Evolutionary conservation across 257 asterid species (phyloP).

Genomic region (Plectranthus barbatus): DNA sequence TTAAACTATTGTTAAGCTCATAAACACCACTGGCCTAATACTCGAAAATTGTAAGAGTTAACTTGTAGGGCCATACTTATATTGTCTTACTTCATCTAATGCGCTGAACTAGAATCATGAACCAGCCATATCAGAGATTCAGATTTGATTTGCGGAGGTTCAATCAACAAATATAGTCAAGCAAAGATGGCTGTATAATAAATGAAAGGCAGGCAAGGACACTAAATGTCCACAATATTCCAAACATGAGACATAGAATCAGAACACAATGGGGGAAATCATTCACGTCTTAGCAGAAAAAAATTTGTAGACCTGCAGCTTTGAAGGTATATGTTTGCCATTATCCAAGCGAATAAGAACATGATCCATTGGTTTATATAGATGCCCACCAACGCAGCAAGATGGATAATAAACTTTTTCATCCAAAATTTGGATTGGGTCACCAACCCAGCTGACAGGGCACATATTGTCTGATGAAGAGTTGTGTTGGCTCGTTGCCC

Average conservation of each 20-base stretch:
- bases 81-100: background rate
- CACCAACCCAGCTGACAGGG: conserved; percentile 67
- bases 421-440: conserved; percentile 46
- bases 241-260: conserved; percentile 3
- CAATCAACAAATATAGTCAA: background rate
- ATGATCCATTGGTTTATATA: conserved; percentile 49
- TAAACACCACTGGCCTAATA: background rate
- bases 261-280: background rate
- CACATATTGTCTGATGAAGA: conserved; percentile 32
- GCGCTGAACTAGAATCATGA: background rate
- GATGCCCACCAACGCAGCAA: conserved; percentile 59
- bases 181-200: conserved; percentile 4
- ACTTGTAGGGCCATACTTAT: background rate
- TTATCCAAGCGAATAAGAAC: conserved; percentile 50
- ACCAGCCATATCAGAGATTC: background rate
- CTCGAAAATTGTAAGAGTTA: background rate
- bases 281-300: background rate
- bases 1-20: background rate
- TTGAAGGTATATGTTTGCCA: conserved; percentile 59
- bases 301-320: conserved; percentile 59
- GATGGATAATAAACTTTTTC: conserved; percentile 52
- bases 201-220: background rate
- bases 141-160: background rate
- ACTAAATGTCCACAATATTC: background rate
- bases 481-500: conserved; percentile 20